These are phyloP conservation scores for Tylopilus sp. DNA, from an alignment of 768 basidiomycete genomes.

Conservation along the genomic window DNA sequence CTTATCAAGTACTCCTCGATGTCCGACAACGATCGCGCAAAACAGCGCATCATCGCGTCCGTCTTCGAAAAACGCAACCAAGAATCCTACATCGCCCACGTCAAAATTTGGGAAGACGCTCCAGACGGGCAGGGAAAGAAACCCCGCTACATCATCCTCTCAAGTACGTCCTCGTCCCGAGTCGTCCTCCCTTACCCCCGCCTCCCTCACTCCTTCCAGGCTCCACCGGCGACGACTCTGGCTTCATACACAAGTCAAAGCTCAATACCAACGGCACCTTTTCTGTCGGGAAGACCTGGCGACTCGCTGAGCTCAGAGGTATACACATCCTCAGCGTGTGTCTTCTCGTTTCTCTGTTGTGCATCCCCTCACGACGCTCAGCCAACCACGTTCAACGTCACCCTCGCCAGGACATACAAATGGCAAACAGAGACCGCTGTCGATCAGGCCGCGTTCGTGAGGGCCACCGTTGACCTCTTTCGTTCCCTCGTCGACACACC, in stretches of 20 bases:
- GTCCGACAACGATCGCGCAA: conserved; percentile 47
- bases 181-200: too few species aligned
- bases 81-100: conserved; percentile 81
- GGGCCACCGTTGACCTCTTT: conserved; percentile 61
- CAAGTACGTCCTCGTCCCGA: conserved; percentile 64
- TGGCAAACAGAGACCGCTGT: conserved; percentile 79
- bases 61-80: conserved; percentile 76
- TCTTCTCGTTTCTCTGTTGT: conserved; percentile 15
- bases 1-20: conserved; percentile 16
- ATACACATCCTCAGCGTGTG: conserved; percentile 76
- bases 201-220: conserved; percentile 37
- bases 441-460: conserved; percentile 75
- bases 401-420: conserved; percentile 82
- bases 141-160: conserved; percentile 86
- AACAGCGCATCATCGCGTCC: conserved; percentile 73
- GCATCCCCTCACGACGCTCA: conserved; percentile 27
- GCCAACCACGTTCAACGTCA: conserved; percentile 73
- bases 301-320: conserved; percentile 72
- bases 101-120: conserved; percentile 93
- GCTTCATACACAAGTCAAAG: conserved; percentile 94
- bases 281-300: conserved; percentile 98
- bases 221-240: conserved; percentile 55
- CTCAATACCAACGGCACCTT: conserved; percentile 91
- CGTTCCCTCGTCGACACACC: conserved; percentile 43
- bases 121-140: conserved; percentile 72